Percentiles rank a stretch among this genome's conserved stretches.
phyloP scores from a whole-genome alignment of 805 yeast species.

The Metschnikowia reukaufii region DNA sequence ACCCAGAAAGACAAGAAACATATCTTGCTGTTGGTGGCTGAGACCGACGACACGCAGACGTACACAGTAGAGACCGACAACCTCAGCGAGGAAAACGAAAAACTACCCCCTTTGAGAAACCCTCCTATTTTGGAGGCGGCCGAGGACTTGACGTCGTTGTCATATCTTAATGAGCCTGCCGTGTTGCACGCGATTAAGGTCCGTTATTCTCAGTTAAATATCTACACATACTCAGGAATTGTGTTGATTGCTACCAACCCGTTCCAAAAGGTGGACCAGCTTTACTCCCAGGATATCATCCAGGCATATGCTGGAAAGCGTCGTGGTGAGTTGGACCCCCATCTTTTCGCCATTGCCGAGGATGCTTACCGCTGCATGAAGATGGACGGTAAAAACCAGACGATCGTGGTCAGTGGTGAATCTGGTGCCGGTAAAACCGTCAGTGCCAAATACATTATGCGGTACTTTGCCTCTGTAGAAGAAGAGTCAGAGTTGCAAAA shows the following conservation, averaged over 20 bases:
- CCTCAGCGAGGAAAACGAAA: conserved; percentile 52
- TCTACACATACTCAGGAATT: conserved; percentile 95
- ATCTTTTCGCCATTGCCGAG: conserved; percentile 95
- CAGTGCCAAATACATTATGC: conserved; percentile 94
- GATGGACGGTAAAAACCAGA: conserved; percentile 79
- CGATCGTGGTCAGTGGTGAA: conserved; percentile 96
- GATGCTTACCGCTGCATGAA: conserved; percentile 97
- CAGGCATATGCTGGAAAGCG: conserved; percentile 92
- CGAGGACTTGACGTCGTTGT: conserved; percentile 88
- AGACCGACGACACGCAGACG: conserved; percentile 42
- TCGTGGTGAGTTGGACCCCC: conserved; percentile 96
- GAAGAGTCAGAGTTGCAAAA: conserved; percentile 37
- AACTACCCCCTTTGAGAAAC: conserved; percentile 79
- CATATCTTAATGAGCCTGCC: conserved; percentile 94
- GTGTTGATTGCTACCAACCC: conserved; percentile 97
- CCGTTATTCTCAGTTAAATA: conserved; percentile 84
- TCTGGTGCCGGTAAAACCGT: conserved; percentile 99
- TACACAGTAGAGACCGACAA: conserved; percentile 49
- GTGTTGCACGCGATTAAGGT: conserved; percentile 90
- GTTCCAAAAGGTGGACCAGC: conserved; percentile 85
- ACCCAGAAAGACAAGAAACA: conserved; percentile 45
- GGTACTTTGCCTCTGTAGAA: conserved; percentile 95
- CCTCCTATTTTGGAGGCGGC: conserved; percentile 92
- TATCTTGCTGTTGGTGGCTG: conserved; percentile 53
- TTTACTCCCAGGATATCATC: conserved; percentile 88